Percentiles rank a stretch among this genome's conserved stretches.
These are phyloP conservation scores for Ustanciosporium gigantosporum DNA, from an alignment of 1,284 basidiomycete genomes.

Conservation along the genomic window DNA sequence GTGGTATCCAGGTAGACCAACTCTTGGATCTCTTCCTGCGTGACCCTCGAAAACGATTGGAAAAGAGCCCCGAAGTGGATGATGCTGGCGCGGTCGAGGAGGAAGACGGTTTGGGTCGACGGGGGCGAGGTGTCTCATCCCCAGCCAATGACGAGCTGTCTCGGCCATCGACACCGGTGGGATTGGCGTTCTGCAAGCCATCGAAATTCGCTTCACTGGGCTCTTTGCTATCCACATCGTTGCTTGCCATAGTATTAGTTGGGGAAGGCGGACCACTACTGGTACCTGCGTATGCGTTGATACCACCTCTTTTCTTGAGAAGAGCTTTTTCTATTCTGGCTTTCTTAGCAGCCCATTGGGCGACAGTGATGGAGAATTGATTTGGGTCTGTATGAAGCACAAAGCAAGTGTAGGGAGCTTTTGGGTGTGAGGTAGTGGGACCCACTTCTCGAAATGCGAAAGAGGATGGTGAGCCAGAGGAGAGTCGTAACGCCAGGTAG, in stretches of 20 bases:
- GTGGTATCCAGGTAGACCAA: conserved; percentile 39
- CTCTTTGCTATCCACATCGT: no score
- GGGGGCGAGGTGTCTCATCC: conserved; percentile 21
- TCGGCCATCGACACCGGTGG: not conserved
- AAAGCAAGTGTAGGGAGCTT: conserved; percentile 40
- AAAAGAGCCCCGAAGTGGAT: no score
- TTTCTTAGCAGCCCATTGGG: conserved; percentile 42
- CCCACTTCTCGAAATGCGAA: conserved; percentile 32
- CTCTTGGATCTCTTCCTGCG: conserved; percentile 9
- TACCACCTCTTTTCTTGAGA: conserved; percentile 5
- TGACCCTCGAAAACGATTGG: no score
- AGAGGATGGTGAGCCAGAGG: conserved; percentile 29
- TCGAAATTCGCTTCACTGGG: no score
- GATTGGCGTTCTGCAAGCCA: no score
- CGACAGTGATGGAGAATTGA: conserved; percentile 36
- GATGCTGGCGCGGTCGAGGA: no score
- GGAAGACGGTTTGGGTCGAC: conserved; percentile 2
- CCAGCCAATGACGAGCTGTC: no score
- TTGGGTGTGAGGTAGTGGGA: conserved; percentile 16
- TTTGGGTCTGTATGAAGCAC: conserved; percentile 32
- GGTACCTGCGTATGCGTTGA: not conserved
- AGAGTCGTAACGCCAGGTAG: conserved; percentile 31
- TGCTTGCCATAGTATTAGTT: no score
- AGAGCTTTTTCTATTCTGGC: conserved; percentile 29
- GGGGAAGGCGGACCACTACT: not conserved